phyloP scores from a whole-genome alignment of 2,329 filamentous ascomycete species.

The Macrophomina pseudophaseolina region DNA sequence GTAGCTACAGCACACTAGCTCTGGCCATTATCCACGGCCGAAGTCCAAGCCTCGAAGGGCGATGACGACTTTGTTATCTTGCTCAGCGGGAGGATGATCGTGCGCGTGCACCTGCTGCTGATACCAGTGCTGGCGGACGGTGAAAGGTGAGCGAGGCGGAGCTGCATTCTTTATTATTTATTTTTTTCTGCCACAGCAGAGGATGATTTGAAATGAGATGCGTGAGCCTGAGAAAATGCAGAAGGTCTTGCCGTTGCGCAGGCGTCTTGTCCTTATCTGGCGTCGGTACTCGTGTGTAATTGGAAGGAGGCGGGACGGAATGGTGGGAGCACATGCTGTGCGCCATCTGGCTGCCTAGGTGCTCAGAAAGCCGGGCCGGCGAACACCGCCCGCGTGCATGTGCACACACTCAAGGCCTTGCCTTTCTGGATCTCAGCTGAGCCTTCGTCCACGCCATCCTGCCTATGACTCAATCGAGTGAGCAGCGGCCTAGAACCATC shows the following conservation, averaged over 20 bases:
- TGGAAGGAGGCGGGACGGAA: not conserved
- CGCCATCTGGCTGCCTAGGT: constrained; percentile 10
- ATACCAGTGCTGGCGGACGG: no score
- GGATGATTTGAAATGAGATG: not conserved
- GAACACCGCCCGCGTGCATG: not conserved
- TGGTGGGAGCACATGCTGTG: constrained; percentile 2
- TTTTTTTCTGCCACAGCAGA: no score
- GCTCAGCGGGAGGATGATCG: no score
- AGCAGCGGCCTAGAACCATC: not conserved
- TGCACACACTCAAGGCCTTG: not conserved
- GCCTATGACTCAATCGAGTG: constrained; percentile 4
- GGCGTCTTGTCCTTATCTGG: not conserved
- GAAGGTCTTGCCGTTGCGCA: not conserved
- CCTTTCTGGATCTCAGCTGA: constrained; percentile 15
- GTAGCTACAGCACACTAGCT: no score
- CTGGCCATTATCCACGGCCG: not conserved
- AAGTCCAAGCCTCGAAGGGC: no score
- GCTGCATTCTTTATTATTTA: no score
- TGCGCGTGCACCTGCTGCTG: no score
- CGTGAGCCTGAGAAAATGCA: not conserved
- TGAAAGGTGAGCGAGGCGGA: no score
- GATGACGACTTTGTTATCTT: no score
- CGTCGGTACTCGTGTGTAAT: not conserved
- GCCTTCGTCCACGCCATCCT: not conserved
- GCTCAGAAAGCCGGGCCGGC: not conserved